Evolutionary conservation across 176 grass and related monocot species (phyloP).

Genomic region (maize (Zea mays)): DNA sequence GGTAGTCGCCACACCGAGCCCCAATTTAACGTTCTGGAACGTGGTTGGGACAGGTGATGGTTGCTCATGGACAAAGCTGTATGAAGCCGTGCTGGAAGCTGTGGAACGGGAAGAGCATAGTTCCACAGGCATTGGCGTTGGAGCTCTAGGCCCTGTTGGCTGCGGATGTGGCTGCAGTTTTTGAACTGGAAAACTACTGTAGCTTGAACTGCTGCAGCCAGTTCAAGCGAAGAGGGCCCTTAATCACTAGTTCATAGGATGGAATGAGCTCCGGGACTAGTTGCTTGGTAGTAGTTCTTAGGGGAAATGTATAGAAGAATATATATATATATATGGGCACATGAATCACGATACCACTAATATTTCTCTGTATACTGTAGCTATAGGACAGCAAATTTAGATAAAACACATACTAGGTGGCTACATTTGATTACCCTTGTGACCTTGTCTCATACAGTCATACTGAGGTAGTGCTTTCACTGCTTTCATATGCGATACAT

Average conservation of each 20-base stretch:
- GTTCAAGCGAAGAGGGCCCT: no score
- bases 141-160: background rate
- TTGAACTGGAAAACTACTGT: background rate
- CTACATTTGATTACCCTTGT: slow-evolving; percentile 31
- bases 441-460: slow-evolving; percentile 5
- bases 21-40: slow-evolving; percentile 66
- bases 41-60: slow-evolving; percentile 43
- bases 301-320: slow-evolving; percentile 52
- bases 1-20: slow-evolving; percentile 59
- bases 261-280: slow-evolving; percentile 35
- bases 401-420: slow-evolving; percentile 35
- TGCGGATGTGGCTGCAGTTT: background rate
- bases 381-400: slow-evolving; percentile 46
- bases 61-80: slow-evolving; percentile 88
- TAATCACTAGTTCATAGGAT: slow-evolving; percentile 57
- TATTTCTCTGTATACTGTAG: slow-evolving; percentile 38
- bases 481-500: background rate
- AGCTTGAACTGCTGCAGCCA: background rate
- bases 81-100: slow-evolving; percentile 66
- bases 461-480: background rate
- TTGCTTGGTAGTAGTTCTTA: slow-evolving; percentile 38
- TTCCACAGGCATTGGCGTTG: slow-evolving; percentile 24
- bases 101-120: slow-evolving; percentile 46
- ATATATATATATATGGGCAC: slow-evolving; percentile 18
- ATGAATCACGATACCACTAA: slow-evolving; percentile 30